These are phyloP conservation scores for Mycena filopes DNA, from an alignment of 768 basidiomycete species.

Conservation along the genomic window DNA sequence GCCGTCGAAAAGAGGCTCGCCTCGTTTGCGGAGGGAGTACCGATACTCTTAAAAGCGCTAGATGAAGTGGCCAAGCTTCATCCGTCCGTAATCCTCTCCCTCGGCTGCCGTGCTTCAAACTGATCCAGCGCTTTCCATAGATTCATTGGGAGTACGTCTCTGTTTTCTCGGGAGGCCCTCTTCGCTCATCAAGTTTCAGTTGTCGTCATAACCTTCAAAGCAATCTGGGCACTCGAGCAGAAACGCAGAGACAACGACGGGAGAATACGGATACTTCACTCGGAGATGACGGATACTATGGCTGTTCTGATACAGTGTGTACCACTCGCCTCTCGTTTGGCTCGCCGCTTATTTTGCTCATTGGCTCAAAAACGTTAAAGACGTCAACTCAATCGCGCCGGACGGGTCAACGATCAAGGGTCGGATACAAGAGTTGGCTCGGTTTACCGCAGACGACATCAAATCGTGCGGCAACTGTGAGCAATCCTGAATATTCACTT, in stretches of 20 bases:
- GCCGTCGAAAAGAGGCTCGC: slow-evolving; percentile 16
- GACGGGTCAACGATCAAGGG: slow-evolving; percentile 45
- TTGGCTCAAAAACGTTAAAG: slow-evolving; percentile 45
- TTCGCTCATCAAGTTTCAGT: slow-evolving; percentile 32
- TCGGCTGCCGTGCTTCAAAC: not conserved
- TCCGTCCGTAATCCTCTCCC: slow-evolving; percentile 30
- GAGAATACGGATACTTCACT: slow-evolving; percentile 47
- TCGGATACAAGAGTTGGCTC: slow-evolving; percentile 42
- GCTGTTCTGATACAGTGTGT: slow-evolving; percentile 45
- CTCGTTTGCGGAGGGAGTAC: slow-evolving; percentile 25
- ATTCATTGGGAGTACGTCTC: slow-evolving; percentile 23
- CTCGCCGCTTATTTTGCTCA: not conserved
- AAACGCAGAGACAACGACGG: slow-evolving; percentile 53
- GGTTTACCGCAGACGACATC: slow-evolving; percentile 41
- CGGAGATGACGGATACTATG: slow-evolving; percentile 55
- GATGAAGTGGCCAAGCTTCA: slow-evolving; percentile 42
- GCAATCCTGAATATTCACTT: slow-evolving; percentile 43
- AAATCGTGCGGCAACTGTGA: slow-evolving; percentile 45
- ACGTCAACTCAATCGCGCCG: slow-evolving; percentile 38
- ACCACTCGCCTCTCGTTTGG: not conserved
- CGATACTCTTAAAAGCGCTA: slow-evolving; percentile 37
- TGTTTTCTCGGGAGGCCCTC: fast-evolving
- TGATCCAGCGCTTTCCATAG: slow-evolving; percentile 6
- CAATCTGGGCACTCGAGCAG: slow-evolving; percentile 49
- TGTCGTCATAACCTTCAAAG: slow-evolving; percentile 53